phyloP scores from a whole-genome alignment of 2,329 filamentous ascomycete genomes.

The Talaromyces marneffei region DNA sequence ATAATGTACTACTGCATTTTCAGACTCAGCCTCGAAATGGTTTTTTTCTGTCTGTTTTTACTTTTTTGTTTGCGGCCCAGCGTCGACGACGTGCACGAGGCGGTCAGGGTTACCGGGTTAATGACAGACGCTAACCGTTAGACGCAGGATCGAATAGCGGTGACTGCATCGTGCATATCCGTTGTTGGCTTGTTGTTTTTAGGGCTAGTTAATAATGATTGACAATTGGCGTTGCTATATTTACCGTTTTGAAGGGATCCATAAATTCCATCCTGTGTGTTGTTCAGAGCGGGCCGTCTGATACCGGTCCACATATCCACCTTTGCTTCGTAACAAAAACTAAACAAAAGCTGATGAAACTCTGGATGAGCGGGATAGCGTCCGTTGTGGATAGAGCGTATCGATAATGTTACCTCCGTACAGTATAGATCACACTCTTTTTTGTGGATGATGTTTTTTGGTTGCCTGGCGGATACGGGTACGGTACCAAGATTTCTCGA shows the following conservation, averaged over 20 bases:
- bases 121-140: slow-evolving; percentile 10
- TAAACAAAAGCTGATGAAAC: background rate
- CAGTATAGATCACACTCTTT: background rate
- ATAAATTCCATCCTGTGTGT: background rate
- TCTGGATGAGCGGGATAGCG: slow-evolving; percentile 10
- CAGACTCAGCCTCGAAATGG: background rate
- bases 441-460: background rate
- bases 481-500: background rate
- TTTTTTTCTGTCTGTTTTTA: background rate
- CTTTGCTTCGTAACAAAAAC: background rate
- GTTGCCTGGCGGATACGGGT: background rate
- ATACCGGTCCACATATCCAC: background rate
- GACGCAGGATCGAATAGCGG: slow-evolving; percentile 1
- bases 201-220: background rate
- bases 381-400: slow-evolving; percentile 7
- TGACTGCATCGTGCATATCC: slow-evolving; percentile 4
- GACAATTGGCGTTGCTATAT: background rate
- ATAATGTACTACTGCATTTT: background rate
- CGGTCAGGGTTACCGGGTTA: slow-evolving; percentile 13
- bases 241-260: background rate
- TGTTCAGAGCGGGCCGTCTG: background rate
- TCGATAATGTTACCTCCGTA: background rate
- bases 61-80: slow-evolving; percentile 3
- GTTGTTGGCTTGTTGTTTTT: background rate
- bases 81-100: background rate